Conservation (phyloP, 345 rosid genomes). For the Ceriops tagal region DNA sequence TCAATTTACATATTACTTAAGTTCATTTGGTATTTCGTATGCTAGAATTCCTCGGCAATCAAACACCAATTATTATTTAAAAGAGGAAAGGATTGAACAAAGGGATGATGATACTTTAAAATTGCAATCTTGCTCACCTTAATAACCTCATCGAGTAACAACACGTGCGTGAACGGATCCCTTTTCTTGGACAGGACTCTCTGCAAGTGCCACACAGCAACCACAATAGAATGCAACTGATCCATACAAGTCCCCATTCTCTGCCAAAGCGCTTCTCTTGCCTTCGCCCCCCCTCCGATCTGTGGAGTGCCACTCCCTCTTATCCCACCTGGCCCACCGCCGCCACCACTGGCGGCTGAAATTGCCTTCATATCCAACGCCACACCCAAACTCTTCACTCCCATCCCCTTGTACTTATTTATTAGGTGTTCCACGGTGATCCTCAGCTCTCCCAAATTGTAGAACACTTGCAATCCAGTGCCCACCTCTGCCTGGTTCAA, state of each 20-base stretch:
- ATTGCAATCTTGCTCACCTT: conserved; percentile 43
- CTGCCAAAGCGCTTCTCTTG: conserved; percentile 92
- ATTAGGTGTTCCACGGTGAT: conserved; percentile 75
- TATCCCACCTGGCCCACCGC: conserved; percentile 88
- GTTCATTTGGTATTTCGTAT: too few relatives aligned
- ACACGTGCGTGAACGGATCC: conserved; percentile 91
- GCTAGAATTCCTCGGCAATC: not conserved
- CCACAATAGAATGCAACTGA: conserved; percentile 67
- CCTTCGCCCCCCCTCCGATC: conserved; percentile 86
- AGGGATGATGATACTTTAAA: not conserved
- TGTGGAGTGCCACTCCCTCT: conserved; percentile 89
- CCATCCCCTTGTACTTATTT: conserved; percentile 70
- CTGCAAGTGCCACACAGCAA: conserved; percentile 97
- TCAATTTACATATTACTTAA: too few relatives aligned
- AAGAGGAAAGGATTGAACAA: not conserved
- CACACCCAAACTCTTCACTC: conserved; percentile 64
- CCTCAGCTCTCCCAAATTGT: conserved; percentile 84
- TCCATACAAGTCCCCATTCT: conserved; percentile 87
- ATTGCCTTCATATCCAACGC: conserved; percentile 96
- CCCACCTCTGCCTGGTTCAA: conserved; percentile 97
- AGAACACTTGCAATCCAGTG: conserved; percentile 92
- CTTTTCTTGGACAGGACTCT: conserved; percentile 93
- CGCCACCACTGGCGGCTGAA: conserved; percentile 47
- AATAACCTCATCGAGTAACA: conserved; percentile 89
- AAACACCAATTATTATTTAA: not conserved